Evolutionary conservation across 2,329 filamentous ascomycete species (phyloP).

Genomic region (Penicillium sp.): DNA sequence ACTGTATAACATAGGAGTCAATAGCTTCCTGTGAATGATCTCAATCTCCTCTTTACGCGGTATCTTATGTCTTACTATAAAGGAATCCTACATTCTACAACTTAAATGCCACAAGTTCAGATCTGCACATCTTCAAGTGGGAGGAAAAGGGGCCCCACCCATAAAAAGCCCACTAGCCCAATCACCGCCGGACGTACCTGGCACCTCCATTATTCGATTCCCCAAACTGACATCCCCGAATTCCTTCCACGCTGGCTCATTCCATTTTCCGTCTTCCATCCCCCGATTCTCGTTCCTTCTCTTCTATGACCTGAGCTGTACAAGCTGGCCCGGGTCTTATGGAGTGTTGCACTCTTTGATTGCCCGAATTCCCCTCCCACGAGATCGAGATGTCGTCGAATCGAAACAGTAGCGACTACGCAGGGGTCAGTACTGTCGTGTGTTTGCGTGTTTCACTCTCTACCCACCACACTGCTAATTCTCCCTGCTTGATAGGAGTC

Average conservation of each 20-base stretch:
- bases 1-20: background rate
- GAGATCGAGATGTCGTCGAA: constrained; percentile 45
- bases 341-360: constrained; percentile 27
- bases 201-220: constrained; percentile 27
- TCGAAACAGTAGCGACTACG: constrained; percentile 50
- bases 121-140: background rate
- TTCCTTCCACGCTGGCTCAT: constrained; percentile 28
- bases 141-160: constrained; percentile 10
- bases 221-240: constrained; percentile 27
- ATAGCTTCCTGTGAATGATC: background rate
- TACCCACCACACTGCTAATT: constrained; percentile 17
- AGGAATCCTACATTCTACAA: background rate
- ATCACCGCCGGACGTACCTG: constrained; percentile 32
- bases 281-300: constrained; percentile 13
- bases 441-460: constrained; percentile 24
- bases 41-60: background rate
- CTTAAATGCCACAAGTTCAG: background rate
- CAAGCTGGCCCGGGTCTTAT: constrained; percentile 22
- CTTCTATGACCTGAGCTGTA: constrained; percentile 16
- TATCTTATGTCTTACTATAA: background rate
- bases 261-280: constrained; percentile 17
- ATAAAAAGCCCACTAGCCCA: constrained; percentile 31
- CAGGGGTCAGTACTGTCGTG: constrained; percentile 44
- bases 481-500: constrained; percentile 63
- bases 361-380: constrained; percentile 22